Evolutionary conservation across 2,329 filamentous ascomycete species (phyloP).

Genomic region (Pseudopithomyces chartarum): DNA sequence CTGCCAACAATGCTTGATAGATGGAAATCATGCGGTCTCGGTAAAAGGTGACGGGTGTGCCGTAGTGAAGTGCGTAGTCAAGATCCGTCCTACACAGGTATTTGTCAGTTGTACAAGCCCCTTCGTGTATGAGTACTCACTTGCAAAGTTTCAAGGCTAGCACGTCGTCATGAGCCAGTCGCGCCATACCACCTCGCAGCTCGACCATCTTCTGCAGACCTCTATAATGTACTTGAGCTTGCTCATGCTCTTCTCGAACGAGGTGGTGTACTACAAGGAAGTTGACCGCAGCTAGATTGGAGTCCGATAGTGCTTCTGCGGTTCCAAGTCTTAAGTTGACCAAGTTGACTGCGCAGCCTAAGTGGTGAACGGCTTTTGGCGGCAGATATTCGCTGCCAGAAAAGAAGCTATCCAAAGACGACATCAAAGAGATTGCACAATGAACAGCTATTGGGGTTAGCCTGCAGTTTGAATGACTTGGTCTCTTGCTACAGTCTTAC

Average conservation of each 20-base stretch:
- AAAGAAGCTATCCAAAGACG: background rate
- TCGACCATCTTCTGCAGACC: background rate
- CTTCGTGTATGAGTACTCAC: background rate
- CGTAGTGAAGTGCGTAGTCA: constrained; percentile 1
- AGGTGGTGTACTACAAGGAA: background rate
- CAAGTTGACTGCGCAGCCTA: background rate
- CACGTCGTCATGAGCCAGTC: background rate
- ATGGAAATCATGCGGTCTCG: background rate
- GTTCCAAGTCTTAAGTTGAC: background rate
- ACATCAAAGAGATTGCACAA: background rate
- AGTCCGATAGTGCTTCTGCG: background rate
- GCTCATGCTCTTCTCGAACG: background rate
- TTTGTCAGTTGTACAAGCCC: background rate
- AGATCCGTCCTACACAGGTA: background rate
- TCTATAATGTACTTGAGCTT: background rate
- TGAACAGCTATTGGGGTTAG: background rate
- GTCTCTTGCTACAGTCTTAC: background rate
- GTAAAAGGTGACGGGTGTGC: background rate
- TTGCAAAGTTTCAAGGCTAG: background rate
- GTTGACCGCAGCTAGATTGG: background rate
- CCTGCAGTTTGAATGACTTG: background rate
- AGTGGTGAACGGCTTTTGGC: background rate
- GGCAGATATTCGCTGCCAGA: background rate
- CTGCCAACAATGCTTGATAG: background rate
- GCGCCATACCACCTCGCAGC: background rate